Evolutionary conservation across 257 asterid genomes (phyloP), one percentile per base, ranked within the genome.

Genomic region (Mentha longifolia): DNA sequence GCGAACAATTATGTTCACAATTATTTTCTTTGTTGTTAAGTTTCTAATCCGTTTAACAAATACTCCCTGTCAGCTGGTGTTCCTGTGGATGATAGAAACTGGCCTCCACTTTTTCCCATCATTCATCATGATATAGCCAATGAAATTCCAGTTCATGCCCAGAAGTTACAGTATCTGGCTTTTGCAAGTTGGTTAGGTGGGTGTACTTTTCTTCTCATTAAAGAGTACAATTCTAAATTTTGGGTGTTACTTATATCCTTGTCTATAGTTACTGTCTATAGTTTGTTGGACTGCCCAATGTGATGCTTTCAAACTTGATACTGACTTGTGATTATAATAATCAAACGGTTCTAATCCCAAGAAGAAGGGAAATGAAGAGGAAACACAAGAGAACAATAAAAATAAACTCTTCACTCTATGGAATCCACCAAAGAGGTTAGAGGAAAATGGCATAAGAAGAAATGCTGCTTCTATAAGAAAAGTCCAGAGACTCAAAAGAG

Each of bases 121-220:
- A 86, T 86, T 72, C 91, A 86, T 70, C 91, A 86, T 68, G 91
- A 86, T 72, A 81, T 86, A 74, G 74, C 85, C 61, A 86, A 83
- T 74, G 91, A 86, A 76, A 86, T 83, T 70, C 91, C 91, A 67
- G 75, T 81, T 77, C 87, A 86, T 79, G 88, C 83, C 61, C 91
- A 86, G 80, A 86, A 67, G 85, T 56, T 86, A 78, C 91, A 86
- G 76, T 86, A 83, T 73, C 78, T 86, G 71, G 88, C 91, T 47
- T 86, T 86, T 77, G 86, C 91, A 43, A 81, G 88, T 51, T 86
- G 87, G 84, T 74, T 86, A 84, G 91, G 91, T 86, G 75, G 28
- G 89, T 72, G 52, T 77, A 10, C 46, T 49, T 33, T 25, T 72
- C 41, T 19, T 76, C 50, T 65, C 35, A 43, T 54, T 30, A 30